A percentile compares a stretch with the other conserved stretches of the same genome.
Conservation (phyloP, 257 asterid genomes). For the Paraleonurus japonicus region DNA sequence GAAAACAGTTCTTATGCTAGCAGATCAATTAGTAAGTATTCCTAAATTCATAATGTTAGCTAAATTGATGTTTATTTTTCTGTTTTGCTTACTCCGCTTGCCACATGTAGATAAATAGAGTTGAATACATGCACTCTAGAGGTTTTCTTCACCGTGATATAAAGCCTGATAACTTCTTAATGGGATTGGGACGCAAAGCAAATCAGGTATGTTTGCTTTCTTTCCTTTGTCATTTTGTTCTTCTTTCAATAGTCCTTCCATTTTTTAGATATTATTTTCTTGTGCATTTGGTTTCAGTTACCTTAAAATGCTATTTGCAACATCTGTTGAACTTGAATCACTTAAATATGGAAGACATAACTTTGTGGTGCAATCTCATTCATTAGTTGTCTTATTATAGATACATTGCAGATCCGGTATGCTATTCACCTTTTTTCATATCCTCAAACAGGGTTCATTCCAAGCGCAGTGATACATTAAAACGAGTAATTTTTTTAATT, state of each 20-base stretch:
- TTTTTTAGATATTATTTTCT: constrained; percentile 6
- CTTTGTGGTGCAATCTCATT: not conserved
- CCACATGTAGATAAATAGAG: constrained; percentile 75
- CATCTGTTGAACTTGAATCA: not conserved
- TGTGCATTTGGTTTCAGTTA: constrained; percentile 14
- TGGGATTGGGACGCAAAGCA: constrained; percentile 99
- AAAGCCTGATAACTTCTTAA: constrained; percentile 96
- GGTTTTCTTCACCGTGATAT: constrained; percentile 99
- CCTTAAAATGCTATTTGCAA: not conserved
- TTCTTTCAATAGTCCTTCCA: not conserved
- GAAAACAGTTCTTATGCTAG: constrained; percentile 94
- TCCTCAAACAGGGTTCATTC: not conserved
- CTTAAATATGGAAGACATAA: constrained; percentile 5
- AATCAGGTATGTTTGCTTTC: constrained; percentile 64
- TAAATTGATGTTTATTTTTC: constrained; percentile 3
- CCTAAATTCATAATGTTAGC: not conserved
- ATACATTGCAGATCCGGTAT: not conserved
- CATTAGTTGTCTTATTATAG: not conserved
- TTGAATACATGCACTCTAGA: constrained; percentile 94
- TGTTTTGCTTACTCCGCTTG: constrained; percentile 21
- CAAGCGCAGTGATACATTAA: not conserved
- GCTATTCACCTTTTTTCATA: not conserved
- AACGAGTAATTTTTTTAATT: not conserved
- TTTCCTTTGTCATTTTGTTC: constrained; percentile 13
- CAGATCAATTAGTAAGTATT: constrained; percentile 81